These are phyloP conservation scores for Paramecium sexaurelia DNA, from an alignment of 73 alveolate species.

Conservation along the genomic window DNA sequence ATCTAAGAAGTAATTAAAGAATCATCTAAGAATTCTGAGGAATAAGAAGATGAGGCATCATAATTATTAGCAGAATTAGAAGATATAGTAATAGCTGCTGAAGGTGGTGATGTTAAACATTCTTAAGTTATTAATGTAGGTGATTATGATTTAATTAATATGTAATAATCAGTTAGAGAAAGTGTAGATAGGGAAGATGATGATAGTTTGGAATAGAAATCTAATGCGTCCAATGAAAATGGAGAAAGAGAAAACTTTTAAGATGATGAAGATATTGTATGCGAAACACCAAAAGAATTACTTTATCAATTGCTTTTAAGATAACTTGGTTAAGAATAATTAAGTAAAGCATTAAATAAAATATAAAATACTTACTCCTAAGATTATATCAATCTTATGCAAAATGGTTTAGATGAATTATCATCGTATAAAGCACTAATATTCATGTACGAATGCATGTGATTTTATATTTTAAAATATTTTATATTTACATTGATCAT, in stretches of 20 bases:
- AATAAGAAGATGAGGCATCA: slow-evolving; percentile 37
- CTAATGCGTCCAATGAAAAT: slow-evolving; percentile 17
- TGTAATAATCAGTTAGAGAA: neutral
- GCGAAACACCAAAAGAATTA: slow-evolving; percentile 12
- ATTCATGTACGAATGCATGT: slow-evolving; percentile 33
- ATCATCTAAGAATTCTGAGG: slow-evolving; percentile 2
- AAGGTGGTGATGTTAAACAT: slow-evolving; percentile 48
- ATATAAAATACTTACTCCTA: neutral
- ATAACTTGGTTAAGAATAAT: neutral
- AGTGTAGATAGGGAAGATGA: slow-evolving; percentile 49
- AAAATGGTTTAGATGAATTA: neutral
- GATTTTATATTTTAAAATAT: neutral
- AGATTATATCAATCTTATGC: slow-evolving; percentile 8
- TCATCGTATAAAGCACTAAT: neutral
- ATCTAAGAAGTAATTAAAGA: slow-evolving; percentile 4
- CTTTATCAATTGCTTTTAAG: neutral
- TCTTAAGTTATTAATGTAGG: slow-evolving; percentile 41
- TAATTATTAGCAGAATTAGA: slow-evolving; percentile 20
- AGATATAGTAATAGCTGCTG: slow-evolving; percentile 43
- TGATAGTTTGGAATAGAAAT: slow-evolving; percentile 39
- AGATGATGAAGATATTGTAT: slow-evolving; percentile 14
- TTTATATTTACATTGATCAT: neutral
- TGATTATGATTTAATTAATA: neutral
- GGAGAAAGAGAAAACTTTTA: slow-evolving; percentile 43
- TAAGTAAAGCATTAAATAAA: neutral